Percentiles rank a stretch among this genome's conserved stretches.
Evolutionary conservation across 495 filamentous ascomycete genomes (phyloP).

Genomic region (Hypoxylon crocopeplum): DNA sequence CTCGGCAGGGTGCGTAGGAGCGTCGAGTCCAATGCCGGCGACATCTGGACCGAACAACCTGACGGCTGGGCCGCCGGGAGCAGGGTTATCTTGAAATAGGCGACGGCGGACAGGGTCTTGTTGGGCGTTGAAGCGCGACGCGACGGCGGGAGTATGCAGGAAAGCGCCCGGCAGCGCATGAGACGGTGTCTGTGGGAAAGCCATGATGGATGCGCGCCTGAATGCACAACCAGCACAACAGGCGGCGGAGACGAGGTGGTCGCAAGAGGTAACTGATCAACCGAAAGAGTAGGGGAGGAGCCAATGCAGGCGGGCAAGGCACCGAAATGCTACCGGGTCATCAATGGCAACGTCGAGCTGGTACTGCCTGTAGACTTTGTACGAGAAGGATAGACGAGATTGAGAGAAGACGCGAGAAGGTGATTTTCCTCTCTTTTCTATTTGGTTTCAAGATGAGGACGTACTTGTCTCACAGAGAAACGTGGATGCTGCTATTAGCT

Average conservation of each 20-base stretch:
- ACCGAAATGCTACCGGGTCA: conserved; percentile 37
- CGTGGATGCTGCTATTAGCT: not conserved
- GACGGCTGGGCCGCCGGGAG: conserved; percentile 7
- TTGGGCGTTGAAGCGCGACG: conserved; percentile 44
- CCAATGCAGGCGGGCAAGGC: conserved; percentile 50
- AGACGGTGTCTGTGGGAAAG: conserved; percentile 70
- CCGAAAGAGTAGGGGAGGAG: conserved; percentile 31
- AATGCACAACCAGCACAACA: conserved; percentile 13
- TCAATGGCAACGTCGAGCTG: conserved; percentile 34
- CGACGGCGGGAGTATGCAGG: conserved; percentile 70
- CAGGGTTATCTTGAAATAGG: conserved; percentile 44
- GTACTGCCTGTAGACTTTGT: conserved; percentile 2
- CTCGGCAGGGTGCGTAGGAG: conserved; percentile 34
- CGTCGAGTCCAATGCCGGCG: conserved; percentile 35
- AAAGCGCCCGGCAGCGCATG: conserved; percentile 74
- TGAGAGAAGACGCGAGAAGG: conserved; percentile 13
- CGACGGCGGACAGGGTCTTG: conserved; percentile 48
- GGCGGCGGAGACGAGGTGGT: conserved; percentile 15
- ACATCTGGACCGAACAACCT: conserved; percentile 41
- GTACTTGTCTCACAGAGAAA: conserved; percentile 7
- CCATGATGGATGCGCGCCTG: conserved; percentile 53
- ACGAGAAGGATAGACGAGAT: conserved; percentile 5
- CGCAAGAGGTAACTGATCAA: conserved; percentile 21
- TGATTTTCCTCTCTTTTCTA: not conserved
- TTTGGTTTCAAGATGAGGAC: not conserved